Evolutionary conservation across 2,329 filamentous ascomycete genomes (phyloP).

Genomic region (Pseudogymnoascus sp.): DNA sequence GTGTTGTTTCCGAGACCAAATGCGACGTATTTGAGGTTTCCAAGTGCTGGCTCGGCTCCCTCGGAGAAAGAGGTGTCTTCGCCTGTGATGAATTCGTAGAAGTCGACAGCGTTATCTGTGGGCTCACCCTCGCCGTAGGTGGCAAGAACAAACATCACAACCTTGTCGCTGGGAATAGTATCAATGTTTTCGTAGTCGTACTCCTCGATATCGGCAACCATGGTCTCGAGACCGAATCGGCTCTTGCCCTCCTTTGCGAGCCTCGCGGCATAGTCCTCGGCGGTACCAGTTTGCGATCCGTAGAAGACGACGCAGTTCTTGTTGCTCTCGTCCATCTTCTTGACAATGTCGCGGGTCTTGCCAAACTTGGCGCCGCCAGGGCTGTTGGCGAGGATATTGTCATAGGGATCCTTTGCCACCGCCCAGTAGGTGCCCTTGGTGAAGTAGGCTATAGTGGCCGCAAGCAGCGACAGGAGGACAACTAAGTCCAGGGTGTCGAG

Average conservation of each 20-base stretch:
- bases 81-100: slow-evolving; percentile 87
- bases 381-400: slow-evolving; percentile 60
- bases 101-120: slow-evolving; percentile 97
- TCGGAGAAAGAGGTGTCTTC: slow-evolving; percentile 78
- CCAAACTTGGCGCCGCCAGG: slow-evolving; percentile 64
- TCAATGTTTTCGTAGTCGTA: slow-evolving; percentile 96
- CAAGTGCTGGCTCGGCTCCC: slow-evolving; percentile 62
- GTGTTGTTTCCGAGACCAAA: slow-evolving; percentile 99
- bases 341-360: slow-evolving; percentile 83
- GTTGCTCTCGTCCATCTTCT: slow-evolving; percentile 89
- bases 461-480: slow-evolving; percentile 75
- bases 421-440: slow-evolving; percentile 96
- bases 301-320: slow-evolving; percentile 99
- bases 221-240: slow-evolving; percentile 90
- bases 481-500: slow-evolving; percentile 92
- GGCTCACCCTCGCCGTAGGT: slow-evolving; percentile 98
- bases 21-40: slow-evolving; percentile 81
- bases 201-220: slow-evolving; percentile 96
- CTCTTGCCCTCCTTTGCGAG: slow-evolving; percentile 96
- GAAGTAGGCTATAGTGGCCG: slow-evolving; percentile 90
- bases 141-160: slow-evolving; percentile 90
- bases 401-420: slow-evolving; percentile 80
- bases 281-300: slow-evolving; percentile 95
- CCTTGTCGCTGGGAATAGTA: slow-evolving; percentile 76
- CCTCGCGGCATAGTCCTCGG: slow-evolving; percentile 94